A percentile compares a stretch with the other conserved stretches of the same genome.
phyloP scores from a whole-genome alignment of 164 flowering plant species.

The Magnolia changhungtana region DNA sequence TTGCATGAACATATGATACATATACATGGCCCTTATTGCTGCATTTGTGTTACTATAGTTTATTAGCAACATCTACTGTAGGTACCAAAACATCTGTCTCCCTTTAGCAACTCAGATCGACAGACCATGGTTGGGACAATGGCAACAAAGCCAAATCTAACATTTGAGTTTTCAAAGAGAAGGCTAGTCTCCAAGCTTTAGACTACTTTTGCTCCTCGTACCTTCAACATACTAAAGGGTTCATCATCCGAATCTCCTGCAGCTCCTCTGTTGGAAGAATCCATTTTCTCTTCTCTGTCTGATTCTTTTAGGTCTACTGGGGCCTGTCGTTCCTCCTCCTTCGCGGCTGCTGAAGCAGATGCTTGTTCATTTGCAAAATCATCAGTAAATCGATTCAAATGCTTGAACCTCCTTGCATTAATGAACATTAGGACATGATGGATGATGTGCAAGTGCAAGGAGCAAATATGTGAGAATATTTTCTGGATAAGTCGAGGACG shows the following conservation, averaged over 20 bases:
- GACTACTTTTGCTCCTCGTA: conserved; percentile 20
- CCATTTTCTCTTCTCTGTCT: conserved; percentile 9
- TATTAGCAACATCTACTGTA: neutral
- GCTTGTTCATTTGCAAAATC: conserved; percentile 27
- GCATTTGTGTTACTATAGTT: neutral
- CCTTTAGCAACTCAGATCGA: no score
- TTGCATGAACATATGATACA: no score
- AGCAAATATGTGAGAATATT: no score
- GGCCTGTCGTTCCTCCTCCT: conserved; percentile 15
- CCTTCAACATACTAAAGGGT: conserved; percentile 67
- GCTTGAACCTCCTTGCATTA: no score
- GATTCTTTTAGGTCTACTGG: no score
- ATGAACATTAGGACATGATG: no score
- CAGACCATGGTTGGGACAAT: no score
- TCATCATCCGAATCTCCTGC: conserved; percentile 62
- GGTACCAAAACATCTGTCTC: neutral
- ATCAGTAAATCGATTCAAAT: conserved; percentile 7
- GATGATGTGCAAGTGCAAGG: no score
- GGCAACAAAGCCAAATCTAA: no score
- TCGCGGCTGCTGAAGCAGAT: neutral
- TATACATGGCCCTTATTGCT: neutral
- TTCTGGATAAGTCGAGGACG: no score
- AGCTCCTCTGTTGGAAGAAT: conserved; percentile 19
- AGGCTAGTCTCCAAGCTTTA: neutral
- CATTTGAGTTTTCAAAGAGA: no score